Evolutionary conservation across 768 basidiomycete genomes (phyloP).

Genomic region (Boletus vinaceobasis): DNA sequence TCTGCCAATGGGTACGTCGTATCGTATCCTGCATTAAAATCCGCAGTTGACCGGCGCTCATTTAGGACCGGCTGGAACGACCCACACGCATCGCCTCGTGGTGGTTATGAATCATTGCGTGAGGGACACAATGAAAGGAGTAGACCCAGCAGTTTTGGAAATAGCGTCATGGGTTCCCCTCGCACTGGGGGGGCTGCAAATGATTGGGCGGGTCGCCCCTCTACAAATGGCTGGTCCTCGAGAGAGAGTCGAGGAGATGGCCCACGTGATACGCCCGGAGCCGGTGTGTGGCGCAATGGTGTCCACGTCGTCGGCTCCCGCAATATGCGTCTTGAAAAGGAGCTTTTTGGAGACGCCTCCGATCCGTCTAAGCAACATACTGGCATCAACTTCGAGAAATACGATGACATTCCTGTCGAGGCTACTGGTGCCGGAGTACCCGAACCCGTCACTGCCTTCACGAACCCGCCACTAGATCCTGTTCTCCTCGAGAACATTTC

Average conservation of each 20-base stretch:
- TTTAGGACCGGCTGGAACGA: conserved; percentile 71
- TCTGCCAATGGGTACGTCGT: conserved; percentile 51
- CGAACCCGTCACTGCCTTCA: conserved; percentile 86
- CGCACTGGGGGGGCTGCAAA: conserved; percentile 27
- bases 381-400: conserved; percentile 99
- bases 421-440: conserved; percentile 97
- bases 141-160: conserved; percentile 40
- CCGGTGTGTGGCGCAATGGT: conserved; percentile 86
- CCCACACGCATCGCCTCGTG: conserved; percentile 65
- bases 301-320: conserved; percentile 79
- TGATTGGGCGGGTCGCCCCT: conserved; percentile 43
- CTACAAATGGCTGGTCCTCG: conserved; percentile 38
- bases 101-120: conserved; percentile 40
- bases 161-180: conserved; percentile 34
- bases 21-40: conserved; percentile 11
- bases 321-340: conserved; percentile 90
- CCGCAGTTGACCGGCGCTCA: conserved; percentile 19
- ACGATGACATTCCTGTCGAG: conserved; percentile 99
- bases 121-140: conserved; percentile 38
- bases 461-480: conserved; percentile 84
- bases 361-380: conserved; percentile 90
- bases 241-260: conserved; percentile 32
- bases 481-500: conserved; percentile 94
- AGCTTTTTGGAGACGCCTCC: conserved; percentile 85
- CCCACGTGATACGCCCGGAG: conserved; percentile 46